Evolutionary conservation across 805 yeast species (phyloP).

Genomic region (Sugiyamaella americana): DNA sequence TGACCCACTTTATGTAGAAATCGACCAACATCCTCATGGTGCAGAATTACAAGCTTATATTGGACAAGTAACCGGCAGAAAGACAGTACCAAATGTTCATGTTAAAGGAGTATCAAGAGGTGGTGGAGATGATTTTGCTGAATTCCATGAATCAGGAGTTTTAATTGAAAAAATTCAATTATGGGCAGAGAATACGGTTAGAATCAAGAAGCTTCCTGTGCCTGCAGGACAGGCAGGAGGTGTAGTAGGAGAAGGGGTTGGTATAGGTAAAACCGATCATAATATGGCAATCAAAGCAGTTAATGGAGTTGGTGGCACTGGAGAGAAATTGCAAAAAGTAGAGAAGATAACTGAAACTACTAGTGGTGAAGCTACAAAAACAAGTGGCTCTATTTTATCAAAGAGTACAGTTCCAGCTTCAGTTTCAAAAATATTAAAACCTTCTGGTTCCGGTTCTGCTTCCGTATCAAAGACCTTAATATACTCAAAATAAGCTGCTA

Average conservation of each 20-base stretch:
- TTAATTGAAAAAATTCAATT: constrained; percentile 45
- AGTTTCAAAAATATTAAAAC: too few species aligned
- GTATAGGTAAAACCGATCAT: background rate
- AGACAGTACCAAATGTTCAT: constrained; percentile 85
- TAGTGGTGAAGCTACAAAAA: too few species aligned
- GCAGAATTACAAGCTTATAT: constrained; percentile 66
- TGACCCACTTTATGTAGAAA: constrained; percentile 64
- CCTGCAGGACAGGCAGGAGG: background rate
- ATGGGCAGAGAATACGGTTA: constrained; percentile 42
- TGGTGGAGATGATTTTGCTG: constrained; percentile 77
- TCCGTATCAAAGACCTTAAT: too few species aligned
- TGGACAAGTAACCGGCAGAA: constrained; percentile 62
- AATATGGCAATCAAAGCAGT: background rate
- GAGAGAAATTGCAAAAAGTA: too few species aligned
- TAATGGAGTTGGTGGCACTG: too few species aligned
- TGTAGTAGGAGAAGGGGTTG: background rate
- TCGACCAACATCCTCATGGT: constrained; percentile 77
- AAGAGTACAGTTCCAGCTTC: too few species aligned
- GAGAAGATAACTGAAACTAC: too few species aligned
- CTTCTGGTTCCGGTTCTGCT: too few species aligned
- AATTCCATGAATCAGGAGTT: constrained; percentile 51
- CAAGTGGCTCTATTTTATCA: too few species aligned
- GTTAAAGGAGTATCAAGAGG: constrained; percentile 74
- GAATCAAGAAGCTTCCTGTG: constrained; percentile 18
- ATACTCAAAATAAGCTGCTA: too few species aligned